Base-by-base conservation (phyloP, 352 stramenopile species). In the Phytophthora hibernalis region DNA sequence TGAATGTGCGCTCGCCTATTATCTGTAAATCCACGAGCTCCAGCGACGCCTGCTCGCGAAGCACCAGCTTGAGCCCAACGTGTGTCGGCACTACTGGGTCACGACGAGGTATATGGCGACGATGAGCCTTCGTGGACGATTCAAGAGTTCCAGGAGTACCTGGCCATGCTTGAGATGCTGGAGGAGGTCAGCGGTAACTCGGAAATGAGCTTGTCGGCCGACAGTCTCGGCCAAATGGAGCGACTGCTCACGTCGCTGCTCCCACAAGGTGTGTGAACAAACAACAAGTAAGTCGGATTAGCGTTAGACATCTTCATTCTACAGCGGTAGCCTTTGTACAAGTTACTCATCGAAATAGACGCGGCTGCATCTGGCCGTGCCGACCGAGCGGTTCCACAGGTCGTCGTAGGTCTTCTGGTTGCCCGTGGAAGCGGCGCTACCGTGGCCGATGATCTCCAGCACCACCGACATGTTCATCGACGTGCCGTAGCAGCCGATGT, bases 61-160 rank as follows among this genome's bases (percentile, higher is more conserved):
- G 45, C 37, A 10, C 59, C n/a, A 43, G 44, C 13, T 37, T 49
- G 15, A 79, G 61, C n/a, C 61, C 70, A 44, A 79, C 61, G 28
- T 69, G 53, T 70, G 30, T 72, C 71, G 7, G 54, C 70, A n/a
- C n/a, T n/a, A n/a, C 48, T 70, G 2, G 40, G 42, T 37, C 57
- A 42, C 22, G 49, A 70, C 15, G 38, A 69, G 15, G 54, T 43
- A 2, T 40, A 12, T 18, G 52, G 21, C 12, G 8, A 10, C 8
- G 18, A 42, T 2, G 58, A 69, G 16, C 70, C 65, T 5, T 72
- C 65, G 10, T 85, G 77, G 77, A 75, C 65, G 9, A 64, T 69
- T n/a, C 61, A 73, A 43, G 67, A 86, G n/a, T 77, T 86, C 31
- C 42, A 67, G 15, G 63, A 80, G 52, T 87, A 83, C 61, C 70